A percentile compares a stretch with the other conserved stretches of the same genome.
These are phyloP conservation scores for Triticum dicoccoides DNA, from an alignment of 176 grass and related monocot genomes.

Conservation along the genomic window DNA sequence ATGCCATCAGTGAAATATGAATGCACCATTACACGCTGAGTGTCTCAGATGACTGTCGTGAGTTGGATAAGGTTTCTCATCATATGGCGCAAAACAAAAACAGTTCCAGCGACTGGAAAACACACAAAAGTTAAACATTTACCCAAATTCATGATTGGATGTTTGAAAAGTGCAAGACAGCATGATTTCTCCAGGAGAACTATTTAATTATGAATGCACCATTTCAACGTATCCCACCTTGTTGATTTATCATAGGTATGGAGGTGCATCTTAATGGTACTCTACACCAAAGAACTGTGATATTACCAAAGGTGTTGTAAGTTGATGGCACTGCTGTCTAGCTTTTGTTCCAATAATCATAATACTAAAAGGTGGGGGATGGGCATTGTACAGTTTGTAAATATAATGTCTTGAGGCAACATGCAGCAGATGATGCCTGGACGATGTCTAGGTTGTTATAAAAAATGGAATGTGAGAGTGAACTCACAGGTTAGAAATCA, in stretches of 20 bases:
- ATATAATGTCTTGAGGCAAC: too few relatives aligned
- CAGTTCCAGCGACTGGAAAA: not conserved
- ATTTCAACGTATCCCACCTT: not conserved
- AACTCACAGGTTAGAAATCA: not conserved
- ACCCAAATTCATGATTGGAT: not conserved
- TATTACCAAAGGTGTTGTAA: not conserved
- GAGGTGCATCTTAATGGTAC: not conserved
- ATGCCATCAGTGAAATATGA: conserved; percentile 59
- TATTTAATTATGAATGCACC: not conserved
- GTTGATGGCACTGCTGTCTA: not conserved
- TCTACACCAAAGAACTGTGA: not conserved
- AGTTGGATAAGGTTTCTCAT: conserved; percentile 59
- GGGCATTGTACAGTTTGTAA: too few relatives aligned
- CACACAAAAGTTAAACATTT: not conserved
- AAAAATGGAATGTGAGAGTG: not conserved
- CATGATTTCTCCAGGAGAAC: not conserved
- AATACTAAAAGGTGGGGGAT: too few relatives aligned
- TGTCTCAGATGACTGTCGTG: conserved; percentile 72
- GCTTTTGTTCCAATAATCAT: too few relatives aligned
- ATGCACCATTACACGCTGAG: conserved; percentile 61
- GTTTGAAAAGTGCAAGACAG: not conserved
- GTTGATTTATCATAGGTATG: not conserved
- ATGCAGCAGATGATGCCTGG: too few relatives aligned
- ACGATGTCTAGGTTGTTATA: not conserved
- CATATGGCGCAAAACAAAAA: conserved; percentile 41